Percentiles rank a stretch among this genome's conserved stretches.
Conservation (phyloP, 176 grass and related monocot species). For the Juncus inflexus region DNA sequence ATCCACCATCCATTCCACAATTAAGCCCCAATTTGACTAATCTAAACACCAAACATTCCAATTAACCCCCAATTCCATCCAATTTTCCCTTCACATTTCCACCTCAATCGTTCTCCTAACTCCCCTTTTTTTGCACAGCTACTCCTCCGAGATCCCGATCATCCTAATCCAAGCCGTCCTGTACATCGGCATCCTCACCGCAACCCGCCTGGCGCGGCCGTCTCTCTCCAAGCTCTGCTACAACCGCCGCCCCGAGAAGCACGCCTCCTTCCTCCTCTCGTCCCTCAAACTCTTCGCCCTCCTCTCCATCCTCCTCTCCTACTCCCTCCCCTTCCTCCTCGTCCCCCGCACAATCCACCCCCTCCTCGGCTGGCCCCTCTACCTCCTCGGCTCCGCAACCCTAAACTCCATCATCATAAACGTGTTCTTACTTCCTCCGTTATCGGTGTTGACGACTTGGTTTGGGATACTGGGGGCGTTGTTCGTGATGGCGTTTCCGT, state of each 20-base stretch:
- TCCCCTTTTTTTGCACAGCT: constrained; percentile 33
- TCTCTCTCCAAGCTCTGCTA: constrained; percentile 73
- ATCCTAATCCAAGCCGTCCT: constrained; percentile 66
- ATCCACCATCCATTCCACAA: too few species aligned
- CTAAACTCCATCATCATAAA: constrained; percentile 66
- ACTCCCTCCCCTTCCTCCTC: constrained; percentile 80
- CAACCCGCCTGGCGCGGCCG: constrained; percentile 54
- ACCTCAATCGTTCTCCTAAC: too few species aligned
- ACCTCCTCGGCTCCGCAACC: constrained; percentile 58
- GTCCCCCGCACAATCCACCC: constrained; percentile 79
- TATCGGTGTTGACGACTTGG: constrained; percentile 52
- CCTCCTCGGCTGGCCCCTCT: constrained; percentile 71
- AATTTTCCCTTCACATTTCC: too few species aligned
- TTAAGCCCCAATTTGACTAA: too few species aligned
- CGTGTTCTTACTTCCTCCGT: constrained; percentile 57
- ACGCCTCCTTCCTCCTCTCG: constrained; percentile 43
- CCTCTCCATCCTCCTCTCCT: constrained; percentile 64
- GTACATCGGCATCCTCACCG: constrained; percentile 62
- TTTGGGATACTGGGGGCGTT: constrained; percentile 55
- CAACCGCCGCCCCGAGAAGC: constrained; percentile 78
- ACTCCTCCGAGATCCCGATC: constrained; percentile 54
- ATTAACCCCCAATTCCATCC: too few species aligned
- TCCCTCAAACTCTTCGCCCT: constrained; percentile 52
- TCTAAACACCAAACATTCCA: too few species aligned
- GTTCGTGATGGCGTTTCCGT: constrained; percentile 79